Evolutionary conservation across 2,329 filamentous ascomycete genomes (phyloP), one percentile per base, ranked within the genome.

Genomic region (Hymenoscyphus fructigenus): DNA sequence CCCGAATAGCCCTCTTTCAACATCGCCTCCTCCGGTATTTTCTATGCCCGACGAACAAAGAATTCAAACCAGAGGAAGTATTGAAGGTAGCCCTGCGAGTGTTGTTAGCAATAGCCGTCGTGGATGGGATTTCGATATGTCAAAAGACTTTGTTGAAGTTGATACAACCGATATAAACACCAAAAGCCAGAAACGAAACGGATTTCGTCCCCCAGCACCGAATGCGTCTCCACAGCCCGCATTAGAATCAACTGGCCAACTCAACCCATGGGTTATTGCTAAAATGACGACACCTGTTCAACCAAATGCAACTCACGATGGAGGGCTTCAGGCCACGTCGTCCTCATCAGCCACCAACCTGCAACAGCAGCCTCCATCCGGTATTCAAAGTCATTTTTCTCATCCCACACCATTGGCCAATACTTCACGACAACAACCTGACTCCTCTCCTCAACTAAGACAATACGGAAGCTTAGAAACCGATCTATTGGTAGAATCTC

Each of bases 101-200:
- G 38, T 12, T 29, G 20, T 12, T 20, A 15, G 59, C 38, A 60
- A 32, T 47, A 4, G 4, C 44, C 61, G 12, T 65, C 63, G 64
- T 12, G 70, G 67, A 53, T 73, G 72, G 72, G 56, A 86, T 0
- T 67, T 85, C 1, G 70, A 77, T n/a, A 75, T 79, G 20, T 86
- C 87, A 59, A 78, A 79, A 38, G 68, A 68, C 1, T 72, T 85
- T 20, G 83, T 82, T 26, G 69, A 73, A 34, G 73, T 76, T 5
- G 66, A 79, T 17, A n/a, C n/a, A 9, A 58, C 26, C 32, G 32
- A 26, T 66, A 50, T 47, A 0, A 23, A 1, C 50, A 47, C 28
- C 38, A n/a, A 44, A 67, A 44, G 14, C 34, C 9, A 41, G 36
- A 47, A 59, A 23, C 17, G 23, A 44, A 28, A 15, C 23, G 23